Conservation (phyloP, 2,329 filamentous ascomycete species). For the Ceratocystis diversiconidia region DNA sequence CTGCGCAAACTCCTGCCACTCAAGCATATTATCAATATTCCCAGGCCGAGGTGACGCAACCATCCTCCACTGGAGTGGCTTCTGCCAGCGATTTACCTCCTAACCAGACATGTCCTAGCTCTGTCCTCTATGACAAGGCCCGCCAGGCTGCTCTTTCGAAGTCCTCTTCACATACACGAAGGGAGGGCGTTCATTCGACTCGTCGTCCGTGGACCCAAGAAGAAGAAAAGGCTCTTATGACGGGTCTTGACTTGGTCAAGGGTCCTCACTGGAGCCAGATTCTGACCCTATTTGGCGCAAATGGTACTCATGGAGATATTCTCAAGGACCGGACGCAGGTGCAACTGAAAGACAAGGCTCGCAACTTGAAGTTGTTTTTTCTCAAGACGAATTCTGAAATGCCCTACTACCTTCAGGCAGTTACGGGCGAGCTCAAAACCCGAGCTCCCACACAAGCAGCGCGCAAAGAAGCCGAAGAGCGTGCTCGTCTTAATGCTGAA, state of each 20-base stretch:
- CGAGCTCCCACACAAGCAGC: constrained; percentile 62
- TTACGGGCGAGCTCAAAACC: constrained; percentile 81
- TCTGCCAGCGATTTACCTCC: constrained; percentile 33
- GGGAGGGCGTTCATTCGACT: constrained; percentile 45
- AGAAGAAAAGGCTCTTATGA: constrained; percentile 81
- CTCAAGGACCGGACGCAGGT: constrained; percentile 83
- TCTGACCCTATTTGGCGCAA: constrained; percentile 64
- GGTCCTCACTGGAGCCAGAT: constrained; percentile 92
- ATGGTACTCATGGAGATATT: constrained; percentile 66
- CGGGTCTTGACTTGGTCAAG: constrained; percentile 74
- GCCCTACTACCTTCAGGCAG: constrained; percentile 71
- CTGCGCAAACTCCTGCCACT: constrained; percentile 3
- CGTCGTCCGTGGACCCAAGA: constrained; percentile 76
- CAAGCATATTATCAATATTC: constrained; percentile 16
- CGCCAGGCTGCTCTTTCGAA: constrained; percentile 45
- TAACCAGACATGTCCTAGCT: constrained; percentile 41
- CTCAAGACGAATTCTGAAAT: constrained; percentile 85
- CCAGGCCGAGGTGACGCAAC: constrained; percentile 10
- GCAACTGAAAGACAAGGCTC: constrained; percentile 81
- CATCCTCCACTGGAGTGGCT: not conserved
- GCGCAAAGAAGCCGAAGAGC: constrained; percentile 52
- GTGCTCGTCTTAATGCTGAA: constrained; percentile 42
- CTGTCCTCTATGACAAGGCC: constrained; percentile 43
- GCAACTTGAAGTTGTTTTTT: constrained; percentile 83
- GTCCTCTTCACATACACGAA: constrained; percentile 38